These are phyloP conservation scores for Leccinum variicolor DNA, from an alignment of 768 basidiomycete genomes.

Conservation along the genomic window DNA sequence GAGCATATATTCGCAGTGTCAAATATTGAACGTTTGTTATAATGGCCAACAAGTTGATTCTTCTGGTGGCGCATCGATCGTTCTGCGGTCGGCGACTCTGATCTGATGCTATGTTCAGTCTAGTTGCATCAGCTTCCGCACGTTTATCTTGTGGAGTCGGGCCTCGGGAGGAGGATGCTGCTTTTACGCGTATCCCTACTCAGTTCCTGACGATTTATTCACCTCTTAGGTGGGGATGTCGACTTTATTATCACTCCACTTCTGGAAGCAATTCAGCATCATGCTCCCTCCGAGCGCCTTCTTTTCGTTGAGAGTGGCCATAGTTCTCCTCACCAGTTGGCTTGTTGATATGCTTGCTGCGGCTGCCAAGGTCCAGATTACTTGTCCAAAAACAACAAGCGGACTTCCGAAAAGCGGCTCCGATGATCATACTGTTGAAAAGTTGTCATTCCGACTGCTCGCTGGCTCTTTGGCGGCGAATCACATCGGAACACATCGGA, in stretches of 20 bases:
- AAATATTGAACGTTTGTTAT: constrained; percentile 1
- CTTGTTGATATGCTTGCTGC: neutral
- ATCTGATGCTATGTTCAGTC: neutral
- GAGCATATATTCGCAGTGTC: constrained; percentile 1
- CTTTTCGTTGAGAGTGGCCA: neutral
- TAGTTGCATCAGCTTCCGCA: neutral
- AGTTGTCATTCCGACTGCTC: constrained; percentile 29
- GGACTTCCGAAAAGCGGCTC: neutral
- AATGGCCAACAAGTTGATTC: neutral
- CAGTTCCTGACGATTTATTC: neutral
- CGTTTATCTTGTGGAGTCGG: neutral
- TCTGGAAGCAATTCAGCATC: constrained; percentile 18
- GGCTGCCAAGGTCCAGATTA: no score
- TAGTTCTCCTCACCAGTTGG: neutral
- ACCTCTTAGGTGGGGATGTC: neutral
- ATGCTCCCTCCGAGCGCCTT: neutral
- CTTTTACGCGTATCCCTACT: neutral
- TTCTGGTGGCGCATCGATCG: neutral
- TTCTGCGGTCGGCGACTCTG: neutral
- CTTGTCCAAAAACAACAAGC: neutral
- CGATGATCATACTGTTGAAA: neutral
- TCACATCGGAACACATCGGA: constrained; percentile 6
- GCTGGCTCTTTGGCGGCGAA: constrained; percentile 40
- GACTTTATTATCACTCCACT: neutral
- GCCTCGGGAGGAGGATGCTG: neutral